Percentiles rank a stretch among this genome's conserved stretches.
Conservation (phyloP, 1,284 basidiomycete genomes). For the Prillingera fragicola region DNA sequence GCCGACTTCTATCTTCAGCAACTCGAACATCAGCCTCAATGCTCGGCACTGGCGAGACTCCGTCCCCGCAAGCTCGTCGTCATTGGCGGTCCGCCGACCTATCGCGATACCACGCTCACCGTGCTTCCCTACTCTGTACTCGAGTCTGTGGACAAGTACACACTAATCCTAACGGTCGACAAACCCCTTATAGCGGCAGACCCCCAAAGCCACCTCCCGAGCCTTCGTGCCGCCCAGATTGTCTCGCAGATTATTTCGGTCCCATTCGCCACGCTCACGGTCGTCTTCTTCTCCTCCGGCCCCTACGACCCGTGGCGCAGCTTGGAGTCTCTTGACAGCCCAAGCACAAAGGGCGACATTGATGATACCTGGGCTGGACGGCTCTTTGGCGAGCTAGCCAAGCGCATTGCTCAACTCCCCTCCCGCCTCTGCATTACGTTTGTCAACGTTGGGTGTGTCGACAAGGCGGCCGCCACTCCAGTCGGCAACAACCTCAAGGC, state of each 20-base stretch:
- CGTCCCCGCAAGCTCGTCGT: slow-evolving; percentile 1
- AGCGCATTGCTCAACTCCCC: not conserved
- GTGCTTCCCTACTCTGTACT: slow-evolving; percentile 2
- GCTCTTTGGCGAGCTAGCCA: slow-evolving; percentile 7
- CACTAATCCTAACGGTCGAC: not conserved
- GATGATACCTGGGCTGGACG: slow-evolving; percentile 2
- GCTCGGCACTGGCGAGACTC: not conserved
- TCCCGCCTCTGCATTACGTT: not conserved
- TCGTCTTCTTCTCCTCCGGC: slow-evolving; percentile 1
- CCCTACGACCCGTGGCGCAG: not conserved
- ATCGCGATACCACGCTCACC: not conserved
- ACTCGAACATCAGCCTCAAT: not conserved
- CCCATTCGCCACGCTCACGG: not conserved
- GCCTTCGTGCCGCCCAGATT: not conserved
- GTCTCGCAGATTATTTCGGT: slow-evolving; percentile 2
- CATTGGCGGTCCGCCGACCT: not conserved
- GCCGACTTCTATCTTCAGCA: not conserved
- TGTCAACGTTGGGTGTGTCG: slow-evolving; percentile 5
- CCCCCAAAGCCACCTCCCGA: not conserved
- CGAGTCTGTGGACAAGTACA: slow-evolving; percentile 1
- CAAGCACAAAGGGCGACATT: not conserved
- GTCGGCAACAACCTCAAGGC: no score
- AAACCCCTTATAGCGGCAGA: not conserved
- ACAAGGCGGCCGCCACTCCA: no score
- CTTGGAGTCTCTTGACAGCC: not conserved